Conservation (phyloP, 129 eudicot genomes). For the carrot (Daucus carota) region DNA sequence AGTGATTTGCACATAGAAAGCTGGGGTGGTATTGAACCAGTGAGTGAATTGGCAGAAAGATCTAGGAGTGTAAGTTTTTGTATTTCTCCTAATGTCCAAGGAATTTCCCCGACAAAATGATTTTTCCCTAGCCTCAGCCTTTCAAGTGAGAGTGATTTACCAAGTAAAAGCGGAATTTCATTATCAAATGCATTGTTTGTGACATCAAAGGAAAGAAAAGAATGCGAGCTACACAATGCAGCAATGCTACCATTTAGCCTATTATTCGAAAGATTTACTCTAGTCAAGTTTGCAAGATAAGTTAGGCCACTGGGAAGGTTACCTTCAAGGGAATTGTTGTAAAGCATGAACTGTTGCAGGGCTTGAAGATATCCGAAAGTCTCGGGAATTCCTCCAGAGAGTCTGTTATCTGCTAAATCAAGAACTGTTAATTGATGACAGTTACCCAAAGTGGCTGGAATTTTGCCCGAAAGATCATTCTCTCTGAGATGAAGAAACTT, state of each 20-base stretch:
- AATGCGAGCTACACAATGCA: constrained; percentile 64
- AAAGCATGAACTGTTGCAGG: constrained; percentile 83
- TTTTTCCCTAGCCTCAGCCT: constrained; percentile 72
- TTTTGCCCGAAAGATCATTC: constrained; percentile 73
- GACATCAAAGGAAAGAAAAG: constrained; percentile 77
- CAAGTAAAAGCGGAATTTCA: constrained; percentile 58
- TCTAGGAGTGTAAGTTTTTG: constrained; percentile 53
- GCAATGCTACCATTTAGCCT: constrained; percentile 66
- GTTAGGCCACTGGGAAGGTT: constrained; percentile 57
- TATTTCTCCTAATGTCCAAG: constrained; percentile 53
- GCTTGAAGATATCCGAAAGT: constrained; percentile 51
- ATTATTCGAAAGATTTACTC: constrained; percentile 71
- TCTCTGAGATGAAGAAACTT: constrained; percentile 74
- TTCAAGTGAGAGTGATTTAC: constrained; percentile 54
- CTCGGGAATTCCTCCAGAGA: constrained; percentile 71
- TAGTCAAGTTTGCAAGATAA: constrained; percentile 51
- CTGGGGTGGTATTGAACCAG: constrained; percentile 62
- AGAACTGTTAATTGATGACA: constrained; percentile 59
- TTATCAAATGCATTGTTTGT: constrained; percentile 64
- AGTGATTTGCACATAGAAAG: constrained; percentile 56
- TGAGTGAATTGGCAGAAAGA: constrained; percentile 59
- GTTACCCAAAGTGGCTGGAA: constrained; percentile 72
- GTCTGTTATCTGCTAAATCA: constrained; percentile 78
- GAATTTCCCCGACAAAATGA: constrained; percentile 54
- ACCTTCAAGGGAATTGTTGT: constrained; percentile 83